phyloP scores from a whole-genome alignment of 2,329 filamentous ascomycete species.

The Fusarium sp. region DNA sequence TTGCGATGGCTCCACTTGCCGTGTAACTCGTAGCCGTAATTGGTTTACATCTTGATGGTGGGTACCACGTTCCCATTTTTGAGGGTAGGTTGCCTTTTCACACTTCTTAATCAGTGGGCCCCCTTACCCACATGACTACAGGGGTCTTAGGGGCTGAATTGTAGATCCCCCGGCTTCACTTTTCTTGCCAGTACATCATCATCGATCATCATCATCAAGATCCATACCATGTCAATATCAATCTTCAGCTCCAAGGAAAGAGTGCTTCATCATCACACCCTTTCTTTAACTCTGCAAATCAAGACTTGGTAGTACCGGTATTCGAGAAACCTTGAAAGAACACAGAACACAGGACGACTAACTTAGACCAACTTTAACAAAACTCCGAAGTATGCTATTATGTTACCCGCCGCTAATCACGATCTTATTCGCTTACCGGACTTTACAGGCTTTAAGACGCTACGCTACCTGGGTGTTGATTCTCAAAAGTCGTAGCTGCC shows the following conservation, averaged over 20 bases:
- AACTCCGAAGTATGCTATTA: not conserved
- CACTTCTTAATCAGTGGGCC: not conserved
- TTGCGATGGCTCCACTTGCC: not conserved
- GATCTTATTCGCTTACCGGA: constrained; percentile 11
- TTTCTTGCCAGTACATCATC: not conserved
- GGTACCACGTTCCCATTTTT: not conserved
- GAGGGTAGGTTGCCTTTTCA: not conserved
- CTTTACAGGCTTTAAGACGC: constrained; percentile 10
- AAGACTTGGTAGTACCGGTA: not conserved
- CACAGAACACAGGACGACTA: not conserved
- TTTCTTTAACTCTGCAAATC: not conserved
- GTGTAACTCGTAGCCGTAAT: not conserved
- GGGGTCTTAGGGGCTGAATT: not conserved
- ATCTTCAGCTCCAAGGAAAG: not conserved
- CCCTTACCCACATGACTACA: not conserved
- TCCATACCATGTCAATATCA: not conserved
- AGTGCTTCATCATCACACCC: not conserved
- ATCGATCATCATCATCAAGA: not conserved
- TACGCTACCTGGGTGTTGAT: not conserved
- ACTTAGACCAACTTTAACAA: not conserved
- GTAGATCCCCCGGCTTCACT: not conserved
- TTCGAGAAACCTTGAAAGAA: not conserved
- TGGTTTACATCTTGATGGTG: constrained; percentile 4
- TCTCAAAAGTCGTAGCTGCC: not conserved
- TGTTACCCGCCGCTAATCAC: constrained; percentile 28